Base-by-base conservation (phyloP, 2,329 filamentous ascomycete species). In the Apiospora saccharicola region DNA sequence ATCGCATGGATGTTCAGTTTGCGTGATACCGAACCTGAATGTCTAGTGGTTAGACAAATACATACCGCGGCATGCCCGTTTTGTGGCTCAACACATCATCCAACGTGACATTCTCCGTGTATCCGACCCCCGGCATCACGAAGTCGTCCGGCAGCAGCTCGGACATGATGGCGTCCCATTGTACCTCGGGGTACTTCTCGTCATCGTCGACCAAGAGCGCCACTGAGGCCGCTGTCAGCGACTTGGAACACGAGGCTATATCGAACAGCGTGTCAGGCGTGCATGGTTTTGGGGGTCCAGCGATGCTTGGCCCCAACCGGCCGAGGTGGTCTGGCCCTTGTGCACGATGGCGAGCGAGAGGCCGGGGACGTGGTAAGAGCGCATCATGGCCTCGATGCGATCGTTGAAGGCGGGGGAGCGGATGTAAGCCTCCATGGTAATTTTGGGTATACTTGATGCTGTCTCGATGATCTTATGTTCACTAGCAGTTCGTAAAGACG, bases 161-260 rank as follows among this genome's bases (percentile, higher is more conserved):
- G 16, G 77, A 77, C 75, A 79, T 74, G 8, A 69, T 69, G n/a
- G 76, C 72, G 4, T 77, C 75, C n/a, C 75, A 79, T 51, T 75
- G 71, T 30, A 81, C 73, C 10, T 81, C 78, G n/a, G 80, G 80
- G 72, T 80, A 73, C 8, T 30, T 37, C n/a, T 76, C 74, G 53
- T 79, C 72, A 72, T 81, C 77, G 43, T 79, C 77, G 14, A 81
- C 73, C 5, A 80, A 79, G 30, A 82, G 73, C 71, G 76, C 77
- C 24, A 78, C 76, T 0, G 76, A 70, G 0, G 76, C 76, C 4
- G 76, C 77, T 14, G 76, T 78, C 68, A 79, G n/a, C 12, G 76
- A 78, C 69, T 79, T 79, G 10, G 77, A 77, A 76, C 26, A 78
- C 14, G 74, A 81, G 13, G 67, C 78, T 47, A 79, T 81, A 71